Conservation (phyloP, 1,284 basidiomycete genomes). For the Phellopilus nigrolimitatus region DNA sequence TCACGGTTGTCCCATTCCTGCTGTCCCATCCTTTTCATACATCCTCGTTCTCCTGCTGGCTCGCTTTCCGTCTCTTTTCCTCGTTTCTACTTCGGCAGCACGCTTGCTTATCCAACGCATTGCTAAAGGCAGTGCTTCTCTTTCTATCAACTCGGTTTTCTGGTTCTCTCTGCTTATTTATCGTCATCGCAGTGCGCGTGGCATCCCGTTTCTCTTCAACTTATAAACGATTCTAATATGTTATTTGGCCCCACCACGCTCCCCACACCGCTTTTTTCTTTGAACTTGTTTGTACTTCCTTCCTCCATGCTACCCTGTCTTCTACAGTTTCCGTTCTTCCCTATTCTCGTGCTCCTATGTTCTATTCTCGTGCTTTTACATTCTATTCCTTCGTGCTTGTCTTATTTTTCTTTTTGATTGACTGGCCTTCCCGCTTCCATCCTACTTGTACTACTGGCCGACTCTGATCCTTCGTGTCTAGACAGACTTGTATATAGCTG, state of each 20-base stretch:
- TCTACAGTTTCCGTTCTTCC: not conserved
- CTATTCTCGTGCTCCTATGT: not conserved
- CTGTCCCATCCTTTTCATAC: not conserved
- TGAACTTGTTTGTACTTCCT: no score
- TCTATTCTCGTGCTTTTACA: not conserved
- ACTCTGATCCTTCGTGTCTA: not conserved
- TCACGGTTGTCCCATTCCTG: not conserved
- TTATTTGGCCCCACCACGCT: constrained; percentile 4
- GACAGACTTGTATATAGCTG: constrained; percentile 7
- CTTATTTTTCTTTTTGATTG: not conserved
- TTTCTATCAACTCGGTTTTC: no score
- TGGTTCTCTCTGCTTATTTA: constrained; percentile 4
- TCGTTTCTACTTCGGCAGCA: constrained; percentile 1
- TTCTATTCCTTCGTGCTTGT: not conserved
- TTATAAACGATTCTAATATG: constrained; percentile 12
- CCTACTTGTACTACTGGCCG: not conserved
- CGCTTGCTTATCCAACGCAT: not conserved
- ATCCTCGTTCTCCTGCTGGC: not conserved
- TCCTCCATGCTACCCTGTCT: no score
- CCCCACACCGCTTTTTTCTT: not conserved
- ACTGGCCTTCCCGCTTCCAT: not conserved
- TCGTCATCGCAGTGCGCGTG: constrained; percentile 3
- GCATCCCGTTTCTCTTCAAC: not conserved
- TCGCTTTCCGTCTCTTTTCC: not conserved
- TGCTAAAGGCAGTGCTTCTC: constrained; percentile 5